These are phyloP conservation scores for Fusarium secorum DNA, from an alignment of 2,329 filamentous ascomycete genomes.

Conservation along the genomic window DNA sequence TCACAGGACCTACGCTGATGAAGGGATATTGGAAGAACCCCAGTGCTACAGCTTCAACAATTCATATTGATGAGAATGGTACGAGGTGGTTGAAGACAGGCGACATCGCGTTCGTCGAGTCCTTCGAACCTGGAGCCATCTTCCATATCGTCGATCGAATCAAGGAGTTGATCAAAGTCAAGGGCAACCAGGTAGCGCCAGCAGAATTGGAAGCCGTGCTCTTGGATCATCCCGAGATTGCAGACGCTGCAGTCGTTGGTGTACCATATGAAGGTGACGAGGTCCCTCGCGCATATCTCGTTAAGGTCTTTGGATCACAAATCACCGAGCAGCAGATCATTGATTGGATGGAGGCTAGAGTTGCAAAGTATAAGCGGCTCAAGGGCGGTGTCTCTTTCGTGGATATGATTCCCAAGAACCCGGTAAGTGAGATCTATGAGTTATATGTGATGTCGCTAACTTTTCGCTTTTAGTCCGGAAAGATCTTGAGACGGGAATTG, in stretches of 20 bases:
- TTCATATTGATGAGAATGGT: constrained; percentile 54
- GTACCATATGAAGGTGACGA: constrained; percentile 56
- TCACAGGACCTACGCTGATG: constrained; percentile 76
- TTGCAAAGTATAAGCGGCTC: constrained; percentile 72
- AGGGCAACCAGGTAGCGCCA: constrained; percentile 79
- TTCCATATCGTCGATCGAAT: constrained; percentile 75
- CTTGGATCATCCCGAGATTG: constrained; percentile 72
- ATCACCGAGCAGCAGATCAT: constrained; percentile 57
- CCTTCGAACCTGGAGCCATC: constrained; percentile 56
- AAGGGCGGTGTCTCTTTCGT: constrained; percentile 68
- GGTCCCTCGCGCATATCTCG: constrained; percentile 68
- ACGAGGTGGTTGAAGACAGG: constrained; percentile 77
- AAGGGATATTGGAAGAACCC: constrained; percentile 79
- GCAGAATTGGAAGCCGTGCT: constrained; percentile 79
- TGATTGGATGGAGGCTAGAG: constrained; percentile 67
- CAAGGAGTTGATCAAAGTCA: constrained; percentile 69
- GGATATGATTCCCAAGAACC: constrained; percentile 73
- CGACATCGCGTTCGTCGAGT: constrained; percentile 73
- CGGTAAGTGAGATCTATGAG: constrained; percentile 47
- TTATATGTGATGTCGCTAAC: not conserved
- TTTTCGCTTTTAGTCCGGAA: constrained; percentile 1
- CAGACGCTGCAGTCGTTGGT: constrained; percentile 71
- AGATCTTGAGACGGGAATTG: constrained; percentile 13
- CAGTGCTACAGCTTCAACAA: constrained; percentile 69
- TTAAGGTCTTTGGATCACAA: constrained; percentile 53